Base-by-base conservation (phyloP, 2,329 filamentous ascomycete genomes). In the Aspergillus sp. region DNA sequence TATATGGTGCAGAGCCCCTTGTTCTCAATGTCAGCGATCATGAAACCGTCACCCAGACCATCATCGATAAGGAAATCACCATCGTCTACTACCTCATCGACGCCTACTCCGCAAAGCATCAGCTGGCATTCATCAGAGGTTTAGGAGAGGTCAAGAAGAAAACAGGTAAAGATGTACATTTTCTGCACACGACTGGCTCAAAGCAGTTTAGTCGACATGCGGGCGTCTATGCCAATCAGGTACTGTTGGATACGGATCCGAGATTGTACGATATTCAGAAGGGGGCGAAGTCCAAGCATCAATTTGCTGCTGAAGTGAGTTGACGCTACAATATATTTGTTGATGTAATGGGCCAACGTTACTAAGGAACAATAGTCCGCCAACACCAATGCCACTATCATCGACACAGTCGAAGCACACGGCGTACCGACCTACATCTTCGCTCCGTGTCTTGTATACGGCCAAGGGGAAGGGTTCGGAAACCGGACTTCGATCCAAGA, bases 131-230 rank as follows among this genome's bases (percentile, higher is more conserved):
- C 63, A 81, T 85, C 64, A 72, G 76, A 48, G 82, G 80, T 0
- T 69, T 85, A 15, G 76, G 70, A 0, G 71, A 80, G 49, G 75
- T 85, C 2, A 79, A 79, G 67, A 69, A 74, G 30, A 63, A 62
- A 0, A 80, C 76, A 0, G 80, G 77, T 0, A 61, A 64, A 10
- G 71, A 79, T 0, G 80, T 82, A 1, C 82, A 85, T 62, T 82
- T 84, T 57, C 63, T 85, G 15, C 78, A 81, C 60, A 85, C 82
- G 0, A 78, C 71, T 2, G 83, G 83, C 0, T 82, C 83, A 21
- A 86, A 85, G 70, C 65, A 81, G 3, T 85, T 85, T 65, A 83
- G 81, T 13, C 76, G 71, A 28, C 80, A 82, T 67, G 77, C 78
- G 0, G 81, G 78, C 0, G 30, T 36, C 5, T 36, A 12, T 2